These are phyloP conservation scores for Nigrospora sphaerica DNA, from an alignment of 2,329 filamentous ascomycete species.

Conservation along the genomic window DNA sequence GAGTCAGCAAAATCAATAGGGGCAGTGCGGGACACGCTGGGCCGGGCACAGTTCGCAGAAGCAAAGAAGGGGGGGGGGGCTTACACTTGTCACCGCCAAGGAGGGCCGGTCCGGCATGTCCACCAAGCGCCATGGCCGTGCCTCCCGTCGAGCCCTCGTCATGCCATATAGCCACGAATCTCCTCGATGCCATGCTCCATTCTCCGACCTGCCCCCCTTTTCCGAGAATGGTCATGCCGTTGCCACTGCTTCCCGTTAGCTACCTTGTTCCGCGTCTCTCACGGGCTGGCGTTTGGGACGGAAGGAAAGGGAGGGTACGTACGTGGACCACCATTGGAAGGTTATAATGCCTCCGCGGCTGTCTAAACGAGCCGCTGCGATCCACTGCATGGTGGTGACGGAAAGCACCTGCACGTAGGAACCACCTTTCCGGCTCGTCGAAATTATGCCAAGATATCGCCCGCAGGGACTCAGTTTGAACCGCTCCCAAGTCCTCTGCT, in stretches of 20 bases:
- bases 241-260: slow-evolving; percentile 48
- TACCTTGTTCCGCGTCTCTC: too few relatives aligned
- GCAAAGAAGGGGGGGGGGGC: too few relatives aligned
- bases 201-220: slow-evolving; percentile 88
- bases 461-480: slow-evolving; percentile 87
- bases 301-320: too few relatives aligned
- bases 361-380: slow-evolving; percentile 74
- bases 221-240: slow-evolving; percentile 74
- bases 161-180: slow-evolving; percentile 75
- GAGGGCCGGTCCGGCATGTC: slow-evolving; percentile 49
- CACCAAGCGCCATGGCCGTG: slow-evolving; percentile 75
- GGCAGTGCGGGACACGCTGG: too few relatives aligned
- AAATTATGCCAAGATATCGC: slow-evolving; percentile 75
- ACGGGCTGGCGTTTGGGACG: too few relatives aligned
- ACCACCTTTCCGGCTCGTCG: slow-evolving; percentile 75
- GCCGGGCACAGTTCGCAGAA: too few relatives aligned
- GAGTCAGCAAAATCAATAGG: too few relatives aligned
- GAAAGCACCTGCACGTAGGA: slow-evolving; percentile 83
- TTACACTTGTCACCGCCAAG: slow-evolving; percentile 68
- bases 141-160: slow-evolving; percentile 87
- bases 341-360: slow-evolving; percentile 69
- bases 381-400: slow-evolving; percentile 78
- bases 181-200: slow-evolving; percentile 63
- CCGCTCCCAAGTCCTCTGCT: slow-evolving; percentile 84
- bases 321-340: slow-evolving; percentile 1